Base-by-base conservation (phyloP, 108 stramenopile species). In the Aureococcus anophagefferens region DNA sequence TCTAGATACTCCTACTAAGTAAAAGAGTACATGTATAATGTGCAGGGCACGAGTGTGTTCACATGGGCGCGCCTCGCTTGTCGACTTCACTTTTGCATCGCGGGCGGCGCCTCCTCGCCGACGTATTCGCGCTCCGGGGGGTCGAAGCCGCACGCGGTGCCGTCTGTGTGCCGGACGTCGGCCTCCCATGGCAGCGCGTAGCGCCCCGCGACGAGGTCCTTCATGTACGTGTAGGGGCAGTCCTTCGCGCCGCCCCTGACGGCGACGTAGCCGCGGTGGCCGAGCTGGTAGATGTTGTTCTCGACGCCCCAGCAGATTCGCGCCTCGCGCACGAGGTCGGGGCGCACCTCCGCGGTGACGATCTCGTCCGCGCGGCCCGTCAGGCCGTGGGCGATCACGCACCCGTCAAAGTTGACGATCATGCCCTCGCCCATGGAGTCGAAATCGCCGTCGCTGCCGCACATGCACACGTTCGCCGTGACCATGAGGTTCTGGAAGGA, bases 391-490 rank as follows among this genome's bases (percentile, higher is more conserved):
- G 62, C 71, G n/a, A 72, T 34, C 0, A 65, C n/a, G 4, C n/a
- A n/a, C 33, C 71, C 71, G 30, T 72, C 71, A 7, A 72, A 72
- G 32, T 72, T 62, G 62, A 63, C 63, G 32, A 72, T 25, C 71
- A 72, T 72, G 59, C 71, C 71, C 63, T 72, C 63, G 31, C 71
- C 71, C 71, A 72, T 72, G 62, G 46, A 62, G 7, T 72, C 71
- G 30, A 72, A 72, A 63, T 30, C 29, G 28, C 71, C 71, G 37
- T 72, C 71, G 33, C 62, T 63, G 28, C 71, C 71, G 37, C 71
- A 72, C 62, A 62, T 63, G 51, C 71, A 72, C 34, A 72, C 71
- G 30, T 45, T 62, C 28, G 71, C 71, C 31, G 71, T 72, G 30
- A 72, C 63, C 71, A 72, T 72, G 37, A 72, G 71, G 64, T 72